Percentiles rank a stretch among this genome's conserved stretches.
Conservation (phyloP, 2,329 filamentous ascomycete genomes). For the Cercospora sp. region DNA sequence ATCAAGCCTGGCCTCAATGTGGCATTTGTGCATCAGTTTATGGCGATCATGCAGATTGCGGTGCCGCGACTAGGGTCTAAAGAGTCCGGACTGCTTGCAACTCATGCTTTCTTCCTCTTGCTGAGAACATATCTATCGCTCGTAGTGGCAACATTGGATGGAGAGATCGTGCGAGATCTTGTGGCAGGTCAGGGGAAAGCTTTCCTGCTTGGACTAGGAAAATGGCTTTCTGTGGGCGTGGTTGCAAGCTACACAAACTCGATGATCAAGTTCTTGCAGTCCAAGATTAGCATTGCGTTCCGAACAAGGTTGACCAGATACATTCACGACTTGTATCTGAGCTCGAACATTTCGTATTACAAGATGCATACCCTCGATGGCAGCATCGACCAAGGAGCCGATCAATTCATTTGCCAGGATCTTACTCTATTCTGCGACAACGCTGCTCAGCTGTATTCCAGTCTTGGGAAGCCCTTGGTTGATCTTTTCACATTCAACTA, state of each 20-base stretch:
- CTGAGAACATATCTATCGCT: conserved; percentile 91
- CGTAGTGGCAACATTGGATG: conserved; percentile 87
- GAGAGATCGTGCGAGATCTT: conserved; percentile 92
- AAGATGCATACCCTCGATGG: conserved; percentile 92
- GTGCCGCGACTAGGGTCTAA: conserved; percentile 94
- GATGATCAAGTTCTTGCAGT: conserved; percentile 98
- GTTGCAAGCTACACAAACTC: conserved; percentile 97
- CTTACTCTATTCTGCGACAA: conserved; percentile 92
- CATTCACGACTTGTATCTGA: conserved; percentile 95
- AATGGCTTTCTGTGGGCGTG: conserved; percentile 93
- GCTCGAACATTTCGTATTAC: conserved; percentile 94
- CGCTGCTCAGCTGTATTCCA: conserved; percentile 90
- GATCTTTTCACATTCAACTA: conserved; percentile 98
- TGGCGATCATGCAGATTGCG: conserved; percentile 96
- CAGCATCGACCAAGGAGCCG: conserved; percentile 84
- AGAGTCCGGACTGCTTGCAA: conserved; percentile 84
- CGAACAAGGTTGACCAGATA: conserved; percentile 91
- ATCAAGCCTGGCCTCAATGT: conserved; percentile 94
- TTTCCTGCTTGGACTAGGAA: conserved; percentile 84
- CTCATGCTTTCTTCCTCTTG: conserved; percentile 86
- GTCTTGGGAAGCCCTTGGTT: conserved; percentile 95
- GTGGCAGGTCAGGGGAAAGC: conserved; percentile 90
- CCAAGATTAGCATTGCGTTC: conserved; percentile 97
- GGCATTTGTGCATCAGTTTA: conserved; percentile 93
- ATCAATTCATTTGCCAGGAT: conserved; percentile 98